Evolutionary conservation across 768 basidiomycete species (phyloP).

Genomic region (Lactarius pseudohatsudake): DNA sequence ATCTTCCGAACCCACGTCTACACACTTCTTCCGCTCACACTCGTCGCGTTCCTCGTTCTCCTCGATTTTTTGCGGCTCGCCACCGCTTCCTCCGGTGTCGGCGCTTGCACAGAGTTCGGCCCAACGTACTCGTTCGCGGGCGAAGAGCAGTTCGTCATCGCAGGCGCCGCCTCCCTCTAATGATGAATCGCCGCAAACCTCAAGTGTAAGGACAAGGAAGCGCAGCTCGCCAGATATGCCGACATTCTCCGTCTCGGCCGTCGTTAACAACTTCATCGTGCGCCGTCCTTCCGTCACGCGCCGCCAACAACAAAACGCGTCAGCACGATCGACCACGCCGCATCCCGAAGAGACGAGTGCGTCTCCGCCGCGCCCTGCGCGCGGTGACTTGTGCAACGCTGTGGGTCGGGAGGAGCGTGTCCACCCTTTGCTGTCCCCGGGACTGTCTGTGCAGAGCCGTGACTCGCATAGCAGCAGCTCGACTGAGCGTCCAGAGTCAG

Average conservation of each 20-base stretch:
- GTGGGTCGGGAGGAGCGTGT: conserved; percentile 22
- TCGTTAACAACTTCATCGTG: conserved; percentile 46
- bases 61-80: conserved; percentile 46
- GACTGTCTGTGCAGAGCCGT: conserved; percentile 32
- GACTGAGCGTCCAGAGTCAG: conserved; percentile 22
- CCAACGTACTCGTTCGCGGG: conserved; percentile 2
- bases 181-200: conserved; percentile 1
- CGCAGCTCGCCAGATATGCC: conserved; percentile 47
- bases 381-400: conserved; percentile 28
- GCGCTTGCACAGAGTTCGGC: neutral
- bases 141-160: conserved; percentile 11
- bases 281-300: conserved; percentile 25
- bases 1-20: conserved; percentile 54
- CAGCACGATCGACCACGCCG: conserved; percentile 6
- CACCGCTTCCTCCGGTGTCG: neutral
- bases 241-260: conserved; percentile 47
- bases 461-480: conserved; percentile 24
- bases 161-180: neutral
- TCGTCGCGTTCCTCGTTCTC: conserved; percentile 57
- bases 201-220: conserved; percentile 16
- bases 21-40: conserved; percentile 49
- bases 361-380: conserved; percentile 32
- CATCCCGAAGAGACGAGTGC: conserved; percentile 28
- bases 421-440: conserved; percentile 12
- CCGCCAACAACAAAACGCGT: conserved; percentile 11